A percentile compares a stretch with the other conserved stretches of the same genome.
Evolutionary conservation across 768 basidiomycete genomes (phyloP).

Genomic region (Pleurotus pulmonarius): DNA sequence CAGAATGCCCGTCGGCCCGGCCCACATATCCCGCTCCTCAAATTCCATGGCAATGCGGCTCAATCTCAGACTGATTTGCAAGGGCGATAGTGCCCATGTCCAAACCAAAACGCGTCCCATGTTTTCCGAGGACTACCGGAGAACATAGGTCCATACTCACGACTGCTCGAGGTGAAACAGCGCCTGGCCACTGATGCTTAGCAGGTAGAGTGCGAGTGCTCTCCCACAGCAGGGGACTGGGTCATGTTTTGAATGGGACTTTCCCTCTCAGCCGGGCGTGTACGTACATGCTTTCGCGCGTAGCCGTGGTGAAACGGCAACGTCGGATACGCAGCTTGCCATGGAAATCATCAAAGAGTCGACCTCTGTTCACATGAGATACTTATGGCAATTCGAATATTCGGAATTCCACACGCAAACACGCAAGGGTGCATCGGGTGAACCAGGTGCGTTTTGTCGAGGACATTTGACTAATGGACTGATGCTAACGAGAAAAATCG

Average conservation of each 20-base stretch:
- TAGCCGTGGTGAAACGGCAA: background rate
- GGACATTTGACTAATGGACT: too few species aligned
- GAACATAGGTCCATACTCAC: background rate
- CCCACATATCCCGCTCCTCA: background rate
- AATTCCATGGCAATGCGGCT: background rate
- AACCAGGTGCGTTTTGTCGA: too few species aligned
- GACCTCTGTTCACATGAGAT: background rate
- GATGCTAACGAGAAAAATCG: background rate
- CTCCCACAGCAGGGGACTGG: background rate
- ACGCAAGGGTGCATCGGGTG: too few species aligned
- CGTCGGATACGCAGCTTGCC: background rate
- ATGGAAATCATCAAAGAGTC: constrained; percentile 4
- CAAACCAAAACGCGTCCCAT: background rate
- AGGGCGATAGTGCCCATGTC: too few species aligned
- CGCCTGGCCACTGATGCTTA: background rate
- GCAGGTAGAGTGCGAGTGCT: background rate
- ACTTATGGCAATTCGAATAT: too few species aligned
- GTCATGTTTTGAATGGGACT: background rate
- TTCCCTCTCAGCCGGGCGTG: background rate
- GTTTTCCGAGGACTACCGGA: background rate
- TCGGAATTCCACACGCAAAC: too few species aligned
- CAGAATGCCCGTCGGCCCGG: background rate
- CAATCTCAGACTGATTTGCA: background rate
- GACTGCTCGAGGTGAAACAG: background rate
- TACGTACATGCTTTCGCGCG: background rate